phyloP scores from a whole-genome alignment of 495 filamentous ascomycete species.

The Aspergillus haitiensis region DNA sequence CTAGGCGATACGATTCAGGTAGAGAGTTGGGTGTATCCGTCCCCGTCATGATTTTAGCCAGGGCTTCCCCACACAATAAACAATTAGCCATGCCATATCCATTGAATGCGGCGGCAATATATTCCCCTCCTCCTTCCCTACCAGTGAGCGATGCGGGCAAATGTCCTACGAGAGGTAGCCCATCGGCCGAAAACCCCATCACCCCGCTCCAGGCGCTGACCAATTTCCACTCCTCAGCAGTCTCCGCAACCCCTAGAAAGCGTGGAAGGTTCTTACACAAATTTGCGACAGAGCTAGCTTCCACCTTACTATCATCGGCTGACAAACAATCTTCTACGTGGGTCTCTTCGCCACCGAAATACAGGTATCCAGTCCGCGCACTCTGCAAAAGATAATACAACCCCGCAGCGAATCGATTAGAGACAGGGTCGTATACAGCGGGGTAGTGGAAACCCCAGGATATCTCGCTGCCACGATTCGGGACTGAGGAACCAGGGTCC shows the following conservation, averaged over 20 bases:
- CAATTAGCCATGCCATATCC: slow-evolving; percentile 86
- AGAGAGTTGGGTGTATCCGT: slow-evolving; percentile 30
- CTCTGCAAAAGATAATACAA: slow-evolving; percentile 80
- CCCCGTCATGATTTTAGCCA: slow-evolving; percentile 45
- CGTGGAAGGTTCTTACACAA: slow-evolving; percentile 27
- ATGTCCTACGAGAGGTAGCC: slow-evolving; percentile 66
- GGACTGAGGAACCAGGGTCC: slow-evolving; percentile 43
- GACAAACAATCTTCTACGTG: slow-evolving; percentile 59
- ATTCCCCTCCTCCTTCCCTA: slow-evolving; percentile 44
- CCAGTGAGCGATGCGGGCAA: slow-evolving; percentile 54
- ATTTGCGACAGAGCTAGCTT: slow-evolving; percentile 28
- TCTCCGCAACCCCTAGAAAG: slow-evolving; percentile 45
- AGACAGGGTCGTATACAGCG: slow-evolving; percentile 19
- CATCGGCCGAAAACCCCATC: slow-evolving; percentile 75
- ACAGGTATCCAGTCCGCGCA: slow-evolving; percentile 43
- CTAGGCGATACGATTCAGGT: slow-evolving; percentile 27
- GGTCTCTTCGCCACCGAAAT: slow-evolving; percentile 59
- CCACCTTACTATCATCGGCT: slow-evolving; percentile 53
- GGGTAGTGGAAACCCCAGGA: slow-evolving; percentile 42
- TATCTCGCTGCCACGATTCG: slow-evolving; percentile 27
- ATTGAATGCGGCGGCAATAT: slow-evolving; percentile 63
- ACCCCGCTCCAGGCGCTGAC: slow-evolving; percentile 76
- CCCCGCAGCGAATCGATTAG: slow-evolving; percentile 53
- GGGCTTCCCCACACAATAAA: slow-evolving; percentile 64
- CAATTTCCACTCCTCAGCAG: slow-evolving; percentile 23